Evolutionary conservation across 2,329 filamentous ascomycete genomes (phyloP).

Genomic region (Sporothrix euskadiensis): DNA sequence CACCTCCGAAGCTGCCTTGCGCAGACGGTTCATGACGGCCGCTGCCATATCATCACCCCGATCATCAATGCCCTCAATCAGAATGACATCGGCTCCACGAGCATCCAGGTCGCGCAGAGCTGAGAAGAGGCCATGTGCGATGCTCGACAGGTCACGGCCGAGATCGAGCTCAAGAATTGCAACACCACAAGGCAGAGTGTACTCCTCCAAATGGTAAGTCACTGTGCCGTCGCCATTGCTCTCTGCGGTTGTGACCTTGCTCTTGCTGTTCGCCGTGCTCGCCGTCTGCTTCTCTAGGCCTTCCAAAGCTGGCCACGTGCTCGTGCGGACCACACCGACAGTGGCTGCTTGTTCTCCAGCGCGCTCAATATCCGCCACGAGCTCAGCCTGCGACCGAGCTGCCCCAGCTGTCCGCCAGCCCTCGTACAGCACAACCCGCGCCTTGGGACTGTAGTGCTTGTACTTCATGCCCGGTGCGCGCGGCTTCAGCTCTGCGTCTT

Average conservation of each 20-base stretch:
- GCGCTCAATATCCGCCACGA: constrained; percentile 32
- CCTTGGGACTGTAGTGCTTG: constrained; percentile 92
- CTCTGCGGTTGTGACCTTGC: constrained; percentile 29
- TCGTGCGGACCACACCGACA: constrained; percentile 59
- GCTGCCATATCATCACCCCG: constrained; percentile 81
- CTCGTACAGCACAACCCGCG: constrained; percentile 81
- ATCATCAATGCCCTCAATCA: constrained; percentile 84
- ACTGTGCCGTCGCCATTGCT: constrained; percentile 37
- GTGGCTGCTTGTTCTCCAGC: constrained; percentile 29
- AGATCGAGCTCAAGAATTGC: constrained; percentile 68
- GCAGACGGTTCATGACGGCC: constrained; percentile 80
- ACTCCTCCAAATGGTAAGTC: constrained; percentile 42
- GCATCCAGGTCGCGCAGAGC: constrained; percentile 83
- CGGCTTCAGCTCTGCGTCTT: constrained; percentile 48
- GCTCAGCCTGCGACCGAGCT: constrained; percentile 42
- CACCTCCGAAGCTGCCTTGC: constrained; percentile 71
- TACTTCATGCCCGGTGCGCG: constrained; percentile 98
- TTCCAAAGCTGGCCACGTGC: constrained; percentile 51
- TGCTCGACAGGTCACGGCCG: constrained; percentile 67
- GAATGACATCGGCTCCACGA: constrained; percentile 75
- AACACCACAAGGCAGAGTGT: constrained; percentile 41
- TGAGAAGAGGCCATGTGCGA: constrained; percentile 86
- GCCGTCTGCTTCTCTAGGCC: constrained; percentile 40
- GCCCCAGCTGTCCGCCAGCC: constrained; percentile 44
- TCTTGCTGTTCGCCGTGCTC: constrained; percentile 33